These are phyloP conservation scores for Suillus bovinus DNA, from an alignment of 768 basidiomycete species.

Conservation along the genomic window DNA sequence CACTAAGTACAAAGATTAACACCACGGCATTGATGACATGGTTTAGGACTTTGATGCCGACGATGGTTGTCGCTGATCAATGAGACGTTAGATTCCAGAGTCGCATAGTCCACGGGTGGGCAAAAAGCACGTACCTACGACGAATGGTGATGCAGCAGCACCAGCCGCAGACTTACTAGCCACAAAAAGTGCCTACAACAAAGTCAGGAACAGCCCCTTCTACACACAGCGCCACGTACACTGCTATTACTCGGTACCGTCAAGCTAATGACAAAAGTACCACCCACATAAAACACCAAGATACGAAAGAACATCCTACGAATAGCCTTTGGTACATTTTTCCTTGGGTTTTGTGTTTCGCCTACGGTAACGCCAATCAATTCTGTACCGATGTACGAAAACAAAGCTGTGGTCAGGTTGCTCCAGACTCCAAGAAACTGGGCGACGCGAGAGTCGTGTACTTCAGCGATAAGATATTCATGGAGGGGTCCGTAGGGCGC, in stretches of 20 bases:
- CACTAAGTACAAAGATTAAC: conserved; percentile 46
- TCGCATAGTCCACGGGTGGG: conserved; percentile 31
- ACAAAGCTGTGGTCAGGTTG: conserved; percentile 28
- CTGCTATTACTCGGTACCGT: conserved; percentile 41
- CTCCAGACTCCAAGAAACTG: conserved; percentile 35
- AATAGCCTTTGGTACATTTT: conserved; percentile 41
- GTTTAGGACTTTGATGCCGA: conserved; percentile 49
- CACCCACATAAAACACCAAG: conserved; percentile 31
- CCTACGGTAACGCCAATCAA: conserved; percentile 36
- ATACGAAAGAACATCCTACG: conserved; percentile 41
- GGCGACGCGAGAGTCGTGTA: conserved; percentile 36
- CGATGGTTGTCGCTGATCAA: conserved; percentile 35
- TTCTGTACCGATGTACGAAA: conserved; percentile 44
- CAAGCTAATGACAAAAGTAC: conserved; percentile 41
- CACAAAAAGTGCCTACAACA: conserved; percentile 27
- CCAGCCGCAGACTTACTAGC: conserved; percentile 29
- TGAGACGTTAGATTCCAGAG: conserved; percentile 37
- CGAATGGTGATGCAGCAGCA: conserved; percentile 36
- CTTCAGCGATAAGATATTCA: conserved; percentile 28
- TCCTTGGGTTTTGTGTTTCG: conserved; percentile 45
- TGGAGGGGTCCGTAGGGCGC: conserved; percentile 19
- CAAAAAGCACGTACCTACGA: conserved; percentile 41
- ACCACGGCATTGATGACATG: conserved; percentile 41
- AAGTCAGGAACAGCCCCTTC: conserved; percentile 11
- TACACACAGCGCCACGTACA: conserved; percentile 24